phyloP scores from a whole-genome alignment of 2,329 filamentous ascomycete species.

The Stemphylium lycopersici region DNA sequence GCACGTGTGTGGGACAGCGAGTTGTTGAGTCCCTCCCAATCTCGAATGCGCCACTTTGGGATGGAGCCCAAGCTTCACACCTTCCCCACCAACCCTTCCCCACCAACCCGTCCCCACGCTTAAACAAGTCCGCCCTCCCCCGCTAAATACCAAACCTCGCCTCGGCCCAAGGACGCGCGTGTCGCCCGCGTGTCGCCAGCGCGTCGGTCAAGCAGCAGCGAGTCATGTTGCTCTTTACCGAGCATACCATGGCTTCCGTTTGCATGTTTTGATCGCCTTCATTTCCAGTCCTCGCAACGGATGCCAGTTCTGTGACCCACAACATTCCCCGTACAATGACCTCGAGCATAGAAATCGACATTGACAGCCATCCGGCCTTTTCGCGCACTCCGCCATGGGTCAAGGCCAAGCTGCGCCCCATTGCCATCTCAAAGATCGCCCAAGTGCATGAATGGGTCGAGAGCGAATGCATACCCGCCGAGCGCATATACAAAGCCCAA shows the following conservation, averaged over 20 bases:
- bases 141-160: conserved; percentile 15
- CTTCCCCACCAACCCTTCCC: neutral
- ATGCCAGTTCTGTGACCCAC: neutral
- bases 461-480: conserved; percentile 53
- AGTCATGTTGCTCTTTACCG: conserved; percentile 22
- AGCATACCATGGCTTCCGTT: conserved; percentile 7
- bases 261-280: conserved; percentile 5
- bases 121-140: conserved; percentile 33
- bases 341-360: conserved; percentile 24
- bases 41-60: neutral
- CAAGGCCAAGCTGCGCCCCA: conserved; percentile 57
- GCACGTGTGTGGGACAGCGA: conserved; percentile 1
- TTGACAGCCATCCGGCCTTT: conserved; percentile 47
- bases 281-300: neutral
- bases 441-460: conserved; percentile 54
- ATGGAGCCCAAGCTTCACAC: conserved; percentile 11
- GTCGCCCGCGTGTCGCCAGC: conserved; percentile 30
- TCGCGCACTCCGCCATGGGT: conserved; percentile 52
- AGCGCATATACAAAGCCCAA: conserved; percentile 53
- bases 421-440: conserved; percentile 52
- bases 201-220: conserved; percentile 15
- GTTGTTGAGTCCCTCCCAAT: neutral
- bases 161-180: conserved; percentile 11
- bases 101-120: conserved; percentile 14
- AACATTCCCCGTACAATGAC: conserved; percentile 17